Percentiles rank a stretch among this genome's conserved stretches.
phyloP scores from a whole-genome alignment of 768 basidiomycete genomes.

The Boletus pseudo-olivaceus region DNA sequence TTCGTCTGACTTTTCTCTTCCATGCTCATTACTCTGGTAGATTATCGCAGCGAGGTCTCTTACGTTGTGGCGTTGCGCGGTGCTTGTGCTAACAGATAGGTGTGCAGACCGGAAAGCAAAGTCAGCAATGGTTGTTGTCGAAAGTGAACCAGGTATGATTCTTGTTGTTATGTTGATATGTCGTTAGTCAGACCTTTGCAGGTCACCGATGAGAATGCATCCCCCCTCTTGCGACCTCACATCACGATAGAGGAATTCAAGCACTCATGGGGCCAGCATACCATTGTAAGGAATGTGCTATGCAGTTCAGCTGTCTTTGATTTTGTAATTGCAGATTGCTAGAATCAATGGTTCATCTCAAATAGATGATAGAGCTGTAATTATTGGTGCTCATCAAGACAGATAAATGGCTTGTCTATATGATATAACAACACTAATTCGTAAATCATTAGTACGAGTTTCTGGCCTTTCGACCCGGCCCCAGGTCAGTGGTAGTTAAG shows the following conservation, averaged over 20 bases:
- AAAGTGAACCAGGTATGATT: slow-evolving; percentile 58
- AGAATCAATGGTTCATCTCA: slow-evolving; percentile 70
- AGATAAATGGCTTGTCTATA: slow-evolving; percentile 41
- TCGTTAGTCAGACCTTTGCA: slow-evolving; percentile 25
- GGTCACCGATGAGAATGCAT: slow-evolving; percentile 64
- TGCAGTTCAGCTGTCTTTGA: background rate
- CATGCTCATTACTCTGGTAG: slow-evolving; percentile 34
- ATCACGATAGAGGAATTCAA: slow-evolving; percentile 71
- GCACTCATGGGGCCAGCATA: slow-evolving; percentile 85
- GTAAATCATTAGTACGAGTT: slow-evolving; percentile 49
- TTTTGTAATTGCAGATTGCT: slow-evolving; percentile 49
- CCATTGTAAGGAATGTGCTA: slow-evolving; percentile 47
- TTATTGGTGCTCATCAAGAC: slow-evolving; percentile 82
- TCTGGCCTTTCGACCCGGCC: slow-evolving; percentile 74
- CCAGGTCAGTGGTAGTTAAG: slow-evolving; percentile 48
- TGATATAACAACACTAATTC: slow-evolving; percentile 1
- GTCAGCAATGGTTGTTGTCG: slow-evolving; percentile 72
- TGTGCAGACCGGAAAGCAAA: slow-evolving; percentile 64
- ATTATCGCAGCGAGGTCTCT: slow-evolving; percentile 72
- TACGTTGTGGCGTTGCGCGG: background rate
- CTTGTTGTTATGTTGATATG: background rate
- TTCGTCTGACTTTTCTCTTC: background rate
- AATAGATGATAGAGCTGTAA: slow-evolving; percentile 56
- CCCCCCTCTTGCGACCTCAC: slow-evolving; percentile 47
- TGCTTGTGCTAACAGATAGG: slow-evolving; percentile 12